A percentile compares a stretch with the other conserved stretches of the same genome.
These are phyloP conservation scores for Gilbertella persicaria DNA, from an alignment of 371 early-diverging fungal genomes.

Conservation along the genomic window DNA sequence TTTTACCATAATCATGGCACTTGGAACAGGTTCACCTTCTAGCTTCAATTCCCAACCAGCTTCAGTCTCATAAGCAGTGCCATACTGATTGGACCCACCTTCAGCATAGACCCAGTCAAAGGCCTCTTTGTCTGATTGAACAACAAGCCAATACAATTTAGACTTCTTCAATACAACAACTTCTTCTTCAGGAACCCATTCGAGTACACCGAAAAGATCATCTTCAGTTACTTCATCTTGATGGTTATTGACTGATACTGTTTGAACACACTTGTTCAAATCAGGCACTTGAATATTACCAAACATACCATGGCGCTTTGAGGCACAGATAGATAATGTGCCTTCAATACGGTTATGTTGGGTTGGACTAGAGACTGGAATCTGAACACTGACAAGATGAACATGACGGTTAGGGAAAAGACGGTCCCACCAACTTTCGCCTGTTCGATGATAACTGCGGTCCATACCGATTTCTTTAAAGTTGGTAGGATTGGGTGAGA, in stretches of 20 bases:
- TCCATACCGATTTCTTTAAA: conserved; percentile 8
- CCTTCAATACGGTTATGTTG: conserved; percentile 16
- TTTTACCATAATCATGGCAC: conserved; percentile 22
- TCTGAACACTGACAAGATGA: conserved; percentile 31
- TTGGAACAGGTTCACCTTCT: conserved; percentile 21
- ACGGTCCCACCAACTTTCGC: conserved; percentile 48
- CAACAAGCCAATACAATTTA: conserved; percentile 24
- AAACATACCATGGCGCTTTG: conserved; percentile 1
- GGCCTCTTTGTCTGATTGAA: conserved; percentile 10
- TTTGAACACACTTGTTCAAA: conserved; percentile 13
- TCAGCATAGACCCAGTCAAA: conserved; percentile 22
- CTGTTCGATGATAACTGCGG: neutral
- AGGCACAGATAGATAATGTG: conserved; percentile 29
- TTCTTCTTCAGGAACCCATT: conserved; percentile 20
- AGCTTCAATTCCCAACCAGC: conserved; percentile 20
- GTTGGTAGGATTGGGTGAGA: conserved; percentile 25
- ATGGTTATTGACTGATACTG: neutral
- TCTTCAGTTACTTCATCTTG: conserved; percentile 3
- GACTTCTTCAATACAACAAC: conserved; percentile 22
- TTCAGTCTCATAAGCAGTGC: conserved; percentile 18
- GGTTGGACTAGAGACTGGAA: conserved; percentile 22
- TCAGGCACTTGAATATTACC: conserved; percentile 13
- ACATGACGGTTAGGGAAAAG: conserved; percentile 38
- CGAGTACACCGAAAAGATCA: conserved; percentile 18
- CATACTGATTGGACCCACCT: conserved; percentile 4